Conservation (phyloP, 306 rosid genomes). For the Quercus alba region DNA sequence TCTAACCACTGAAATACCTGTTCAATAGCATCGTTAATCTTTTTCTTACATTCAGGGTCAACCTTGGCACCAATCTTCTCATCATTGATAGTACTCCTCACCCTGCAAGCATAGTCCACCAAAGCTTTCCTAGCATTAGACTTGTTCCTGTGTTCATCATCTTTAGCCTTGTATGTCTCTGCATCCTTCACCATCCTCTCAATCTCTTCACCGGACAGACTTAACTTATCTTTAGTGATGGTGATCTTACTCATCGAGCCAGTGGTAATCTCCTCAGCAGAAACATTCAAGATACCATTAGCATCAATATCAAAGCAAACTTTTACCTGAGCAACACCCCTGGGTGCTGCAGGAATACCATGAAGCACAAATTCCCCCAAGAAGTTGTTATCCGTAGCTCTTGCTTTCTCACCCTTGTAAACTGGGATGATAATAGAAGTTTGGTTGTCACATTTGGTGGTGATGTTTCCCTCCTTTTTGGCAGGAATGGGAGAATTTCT, state of each 20-base stretch:
- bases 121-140: not conserved
- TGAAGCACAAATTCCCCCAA: too few species aligned
- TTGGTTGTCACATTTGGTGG: constrained; percentile 11
- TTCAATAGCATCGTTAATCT: not conserved
- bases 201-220: constrained; percentile 14
- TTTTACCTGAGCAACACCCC: too few species aligned
- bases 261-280: constrained; percentile 8
- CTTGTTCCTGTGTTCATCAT: not conserved
- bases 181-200: constrained; percentile 13
- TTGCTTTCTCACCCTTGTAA: constrained; percentile 17
- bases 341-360: too few species aligned
- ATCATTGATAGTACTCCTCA: too few species aligned
- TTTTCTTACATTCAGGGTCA: too few species aligned
- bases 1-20: constrained; percentile 12
- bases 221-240: constrained; percentile 11
- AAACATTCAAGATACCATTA: not conserved
- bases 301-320: too few species aligned
- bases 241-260: constrained; percentile 12
- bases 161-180: constrained; percentile 13
- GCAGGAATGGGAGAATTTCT: not conserved
- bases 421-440: not conserved
- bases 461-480: not conserved
- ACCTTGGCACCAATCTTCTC: too few species aligned
- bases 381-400: not conserved
- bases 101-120: too few species aligned